Percentiles rank a stretch among this genome's conserved stretches.
Conservation (phyloP, 2,329 filamentous ascomycete genomes). For the Coniochaeta ligniaria region DNA sequence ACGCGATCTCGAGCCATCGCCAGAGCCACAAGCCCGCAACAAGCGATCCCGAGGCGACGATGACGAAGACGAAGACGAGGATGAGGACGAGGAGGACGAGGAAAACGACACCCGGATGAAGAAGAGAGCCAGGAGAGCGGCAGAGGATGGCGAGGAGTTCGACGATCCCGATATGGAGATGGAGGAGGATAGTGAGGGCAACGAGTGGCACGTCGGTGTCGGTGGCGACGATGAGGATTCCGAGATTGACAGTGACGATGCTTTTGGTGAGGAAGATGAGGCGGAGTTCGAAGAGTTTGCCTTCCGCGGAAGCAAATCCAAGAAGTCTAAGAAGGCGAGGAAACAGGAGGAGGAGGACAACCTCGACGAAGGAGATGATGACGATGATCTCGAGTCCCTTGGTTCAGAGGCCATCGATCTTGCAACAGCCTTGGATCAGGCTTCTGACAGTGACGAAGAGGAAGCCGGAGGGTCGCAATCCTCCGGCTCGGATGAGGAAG, state of each 20-base stretch:
- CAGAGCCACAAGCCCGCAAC: conserved; percentile 33
- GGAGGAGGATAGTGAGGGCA: conserved; percentile 78
- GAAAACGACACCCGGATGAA: conserved; percentile 44
- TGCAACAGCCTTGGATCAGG: conserved; percentile 48
- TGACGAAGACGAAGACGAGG: conserved; percentile 44
- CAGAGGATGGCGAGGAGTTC: conserved; percentile 42
- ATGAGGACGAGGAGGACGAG: conserved; percentile 56
- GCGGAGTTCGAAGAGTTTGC: conserved; percentile 72
- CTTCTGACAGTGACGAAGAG: conserved; percentile 44
- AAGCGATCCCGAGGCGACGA: conserved; percentile 38
- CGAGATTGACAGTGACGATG: conserved; percentile 57
- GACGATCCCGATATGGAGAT: conserved; percentile 47
- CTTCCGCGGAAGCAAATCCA: conserved; percentile 40
- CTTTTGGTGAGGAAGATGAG: conserved; percentile 78
- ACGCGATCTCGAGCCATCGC: conserved; percentile 36
- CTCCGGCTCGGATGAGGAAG: conserved; percentile 33
- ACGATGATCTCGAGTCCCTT: conserved; percentile 51
- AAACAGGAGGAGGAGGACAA: conserved; percentile 29
- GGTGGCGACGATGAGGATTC: conserved; percentile 53
- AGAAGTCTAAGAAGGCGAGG: conserved; percentile 23
- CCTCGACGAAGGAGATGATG: conserved; percentile 43
- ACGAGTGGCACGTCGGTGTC: conserved; percentile 74
- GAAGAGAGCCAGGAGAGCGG: conserved; percentile 31
- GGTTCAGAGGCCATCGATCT: conserved; percentile 54
- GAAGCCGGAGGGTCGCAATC: conserved; percentile 35